Conservation (phyloP, 202 grass and related monocot species). For the Panicum hallii region DNA sequence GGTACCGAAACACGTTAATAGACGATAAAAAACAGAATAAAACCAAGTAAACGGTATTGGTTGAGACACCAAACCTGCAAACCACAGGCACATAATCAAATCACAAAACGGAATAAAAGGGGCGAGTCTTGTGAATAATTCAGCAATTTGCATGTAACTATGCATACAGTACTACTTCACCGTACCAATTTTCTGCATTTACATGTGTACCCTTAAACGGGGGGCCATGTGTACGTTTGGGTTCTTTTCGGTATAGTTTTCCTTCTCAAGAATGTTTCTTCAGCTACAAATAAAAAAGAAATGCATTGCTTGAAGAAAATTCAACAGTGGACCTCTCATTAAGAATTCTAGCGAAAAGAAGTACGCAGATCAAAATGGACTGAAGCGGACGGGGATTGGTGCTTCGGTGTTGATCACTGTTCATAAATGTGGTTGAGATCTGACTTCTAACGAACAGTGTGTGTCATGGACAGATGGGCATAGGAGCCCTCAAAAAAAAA, state of each 20-base stretch:
- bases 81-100: neutral
- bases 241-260: neutral
- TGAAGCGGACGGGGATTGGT: neutral
- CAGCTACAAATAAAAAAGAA: neutral
- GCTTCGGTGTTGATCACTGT: neutral
- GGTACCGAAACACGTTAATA: neutral
- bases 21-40: neutral
- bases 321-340: neutral
- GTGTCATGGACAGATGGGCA: neutral
- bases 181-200: neutral
- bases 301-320: neutral
- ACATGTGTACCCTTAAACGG: neutral
- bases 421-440: neutral
- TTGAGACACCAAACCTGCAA: neutral
- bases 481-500: too few species aligned
- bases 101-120: slow-evolving; percentile 5
- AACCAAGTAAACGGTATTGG: slow-evolving; percentile 7
- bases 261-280: neutral
- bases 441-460: neutral
- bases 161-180: neutral
- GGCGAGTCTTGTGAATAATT: slow-evolving; percentile 12
- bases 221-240: slow-evolving; percentile 6
- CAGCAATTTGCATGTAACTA: neutral
- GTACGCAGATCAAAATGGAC: neutral
- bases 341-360: neutral